Percentiles rank a stretch among this genome's conserved stretches.
These are phyloP conservation scores for Simplicillium aogashimaense DNA, from an alignment of 2,329 filamentous ascomycete genomes.

Conservation along the genomic window DNA sequence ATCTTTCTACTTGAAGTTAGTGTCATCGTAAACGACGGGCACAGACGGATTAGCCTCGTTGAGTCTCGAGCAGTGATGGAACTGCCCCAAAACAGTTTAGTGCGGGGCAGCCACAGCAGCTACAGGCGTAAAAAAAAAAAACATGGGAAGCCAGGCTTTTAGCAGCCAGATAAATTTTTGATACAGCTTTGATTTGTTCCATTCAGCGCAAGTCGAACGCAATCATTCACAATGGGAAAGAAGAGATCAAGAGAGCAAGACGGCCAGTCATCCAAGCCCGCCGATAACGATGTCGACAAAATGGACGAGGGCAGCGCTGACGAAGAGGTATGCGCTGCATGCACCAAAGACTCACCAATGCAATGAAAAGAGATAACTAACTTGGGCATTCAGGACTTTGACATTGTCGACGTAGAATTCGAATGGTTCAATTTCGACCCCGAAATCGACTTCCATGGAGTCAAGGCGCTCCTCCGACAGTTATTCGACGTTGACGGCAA, in stretches of 20 bases:
- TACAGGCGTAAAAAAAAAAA: constrained; percentile 1
- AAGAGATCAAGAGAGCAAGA: constrained; percentile 39
- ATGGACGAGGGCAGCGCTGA: constrained; percentile 44
- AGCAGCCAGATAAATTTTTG: not conserved
- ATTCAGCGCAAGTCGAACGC: constrained; percentile 1
- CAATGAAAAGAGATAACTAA: constrained; percentile 3
- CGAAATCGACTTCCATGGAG: constrained; percentile 85
- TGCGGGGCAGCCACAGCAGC: constrained; percentile 26
- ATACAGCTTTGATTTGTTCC: constrained; percentile 1
- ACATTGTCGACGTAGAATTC: constrained; percentile 91
- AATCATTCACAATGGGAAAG: constrained; percentile 31
- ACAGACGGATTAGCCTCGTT: not conserved
- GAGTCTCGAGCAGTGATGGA: not conserved
- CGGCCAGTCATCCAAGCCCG: constrained; percentile 26
- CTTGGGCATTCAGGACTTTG: constrained; percentile 56
- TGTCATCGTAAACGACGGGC: too few species aligned
- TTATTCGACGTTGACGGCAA: constrained; percentile 82
- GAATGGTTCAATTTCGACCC: constrained; percentile 97
- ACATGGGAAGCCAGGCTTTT: constrained; percentile 3
- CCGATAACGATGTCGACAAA: constrained; percentile 33
- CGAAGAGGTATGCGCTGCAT: constrained; percentile 32
- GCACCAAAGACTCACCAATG: constrained; percentile 1
- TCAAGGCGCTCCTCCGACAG: constrained; percentile 83
- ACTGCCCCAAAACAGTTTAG: constrained; percentile 20
- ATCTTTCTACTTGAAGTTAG: too few species aligned